Evolutionary conservation across 169 alveolate species (phyloP).

Genomic region (Plasmodium vinckei): DNA sequence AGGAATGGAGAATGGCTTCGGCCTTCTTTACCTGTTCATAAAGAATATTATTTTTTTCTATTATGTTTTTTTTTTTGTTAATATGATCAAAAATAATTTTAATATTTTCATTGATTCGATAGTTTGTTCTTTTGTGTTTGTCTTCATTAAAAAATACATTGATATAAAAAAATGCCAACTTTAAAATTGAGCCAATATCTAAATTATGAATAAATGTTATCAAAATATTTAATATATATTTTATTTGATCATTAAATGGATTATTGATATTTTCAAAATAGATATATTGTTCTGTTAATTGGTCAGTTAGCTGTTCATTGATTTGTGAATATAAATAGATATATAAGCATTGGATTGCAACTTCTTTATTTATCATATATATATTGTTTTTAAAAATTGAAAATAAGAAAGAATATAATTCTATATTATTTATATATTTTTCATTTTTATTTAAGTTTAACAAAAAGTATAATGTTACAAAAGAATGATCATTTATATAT

Average conservation of each 20-base stretch:
- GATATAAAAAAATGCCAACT: slow-evolving; percentile 69
- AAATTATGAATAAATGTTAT: slow-evolving; percentile 63
- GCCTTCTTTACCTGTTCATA: slow-evolving; percentile 64
- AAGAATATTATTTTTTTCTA: slow-evolving; percentile 57
- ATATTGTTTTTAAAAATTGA: slow-evolving; percentile 38
- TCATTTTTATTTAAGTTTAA: slow-evolving; percentile 29
- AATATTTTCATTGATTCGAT: slow-evolving; percentile 30
- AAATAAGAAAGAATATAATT: slow-evolving; percentile 24
- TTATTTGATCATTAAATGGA: slow-evolving; percentile 12
- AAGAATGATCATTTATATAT: slow-evolving; percentile 32
- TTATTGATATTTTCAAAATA: slow-evolving; percentile 1
- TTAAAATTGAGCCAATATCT: slow-evolving; percentile 61
- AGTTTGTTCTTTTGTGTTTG: slow-evolving; percentile 30
- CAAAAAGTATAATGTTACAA: slow-evolving; percentile 38
- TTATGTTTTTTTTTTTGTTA: slow-evolving; percentile 56
- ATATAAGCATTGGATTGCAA: slow-evolving; percentile 47
- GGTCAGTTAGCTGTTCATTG: slow-evolving; percentile 11
- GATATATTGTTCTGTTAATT: background rate
- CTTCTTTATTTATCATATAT: slow-evolving; percentile 65
- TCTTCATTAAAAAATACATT: slow-evolving; percentile 20
- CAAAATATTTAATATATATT: slow-evolving; percentile 32
- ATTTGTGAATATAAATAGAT: slow-evolving; percentile 42
- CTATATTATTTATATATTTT: slow-evolving; percentile 1
- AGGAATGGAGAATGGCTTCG: background rate
- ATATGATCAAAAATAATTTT: slow-evolving; percentile 63